Evolutionary conservation across 345 rosid species (phyloP).

Genomic region (Eucalyptus sp.): DNA sequence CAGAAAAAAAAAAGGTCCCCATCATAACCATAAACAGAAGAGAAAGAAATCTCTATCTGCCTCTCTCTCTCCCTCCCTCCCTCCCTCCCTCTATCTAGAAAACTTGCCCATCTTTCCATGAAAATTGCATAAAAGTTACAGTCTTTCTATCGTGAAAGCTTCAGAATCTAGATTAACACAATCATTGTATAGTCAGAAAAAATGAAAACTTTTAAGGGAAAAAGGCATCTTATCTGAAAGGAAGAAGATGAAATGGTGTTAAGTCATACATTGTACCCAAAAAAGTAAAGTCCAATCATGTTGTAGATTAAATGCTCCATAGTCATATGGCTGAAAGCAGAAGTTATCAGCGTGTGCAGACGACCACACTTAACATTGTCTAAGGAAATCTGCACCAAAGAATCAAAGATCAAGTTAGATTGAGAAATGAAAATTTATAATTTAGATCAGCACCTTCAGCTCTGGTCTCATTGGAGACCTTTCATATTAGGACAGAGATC

Average conservation of each 20-base stretch:
- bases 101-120: not conserved
- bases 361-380: slow-evolving; percentile 62
- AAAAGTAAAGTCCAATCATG: slow-evolving; percentile 96
- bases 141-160: not conserved
- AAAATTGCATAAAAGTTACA: not conserved
- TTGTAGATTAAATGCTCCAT: slow-evolving; percentile 32
- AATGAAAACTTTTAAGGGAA: not conserved
- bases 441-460: not conserved
- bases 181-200: too few species aligned
- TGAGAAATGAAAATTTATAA: not conserved
- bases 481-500: too few species aligned
- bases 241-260: not conserved
- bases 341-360: slow-evolving; percentile 64
- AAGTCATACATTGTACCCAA: slow-evolving; percentile 55
- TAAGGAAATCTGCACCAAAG: slow-evolving; percentile 56
- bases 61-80: too few species aligned
- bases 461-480: too few species aligned
- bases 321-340: slow-evolving; percentile 48
- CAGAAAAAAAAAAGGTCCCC: not conserved
- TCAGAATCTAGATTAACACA: too few species aligned
- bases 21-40: not conserved
- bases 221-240: not conserved
- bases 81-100: too few species aligned
- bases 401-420: not conserved
- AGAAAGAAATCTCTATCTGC: not conserved